phyloP scores from a whole-genome alignment of 305 asterid species.

The Fraxinus greggii region DNA sequence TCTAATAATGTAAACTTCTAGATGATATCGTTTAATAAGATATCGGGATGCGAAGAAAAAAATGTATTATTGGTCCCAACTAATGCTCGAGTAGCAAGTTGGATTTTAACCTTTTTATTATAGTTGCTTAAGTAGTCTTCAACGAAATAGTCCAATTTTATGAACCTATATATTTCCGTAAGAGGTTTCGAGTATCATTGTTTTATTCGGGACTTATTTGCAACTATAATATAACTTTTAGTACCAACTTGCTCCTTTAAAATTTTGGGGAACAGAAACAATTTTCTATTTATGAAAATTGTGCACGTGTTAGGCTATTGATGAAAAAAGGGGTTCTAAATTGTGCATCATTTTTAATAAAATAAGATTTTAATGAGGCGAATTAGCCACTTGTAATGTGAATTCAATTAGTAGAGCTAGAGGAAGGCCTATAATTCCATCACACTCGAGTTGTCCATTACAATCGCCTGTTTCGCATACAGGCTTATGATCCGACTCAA shows the following conservation, averaged over 20 bases:
- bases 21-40: not conserved
- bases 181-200: not conserved
- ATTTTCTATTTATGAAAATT: not conserved
- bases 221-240: not conserved
- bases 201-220: not conserved
- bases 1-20: too few relatives aligned
- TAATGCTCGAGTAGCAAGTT: not conserved
- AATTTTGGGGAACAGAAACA: not conserved
- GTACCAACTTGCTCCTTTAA: not conserved
- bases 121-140: not conserved
- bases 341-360: not conserved
- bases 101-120: not conserved
- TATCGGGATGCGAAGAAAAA: not conserved
- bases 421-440: conserved; percentile 59
- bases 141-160: not conserved
- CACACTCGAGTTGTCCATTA: conserved; percentile 60
- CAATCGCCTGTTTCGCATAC: conserved; percentile 74
- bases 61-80: not conserved
- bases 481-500: conserved; percentile 29
- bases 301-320: not conserved
- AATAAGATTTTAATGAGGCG: not conserved
- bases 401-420: conserved; percentile 68
- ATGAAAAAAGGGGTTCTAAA: not conserved
- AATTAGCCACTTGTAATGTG: conserved; percentile 28
- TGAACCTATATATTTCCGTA: not conserved